These are phyloP conservation scores for Eucalyptus tenuipes DNA, from an alignment of 345 rosid genomes.

Conservation along the genomic window DNA sequence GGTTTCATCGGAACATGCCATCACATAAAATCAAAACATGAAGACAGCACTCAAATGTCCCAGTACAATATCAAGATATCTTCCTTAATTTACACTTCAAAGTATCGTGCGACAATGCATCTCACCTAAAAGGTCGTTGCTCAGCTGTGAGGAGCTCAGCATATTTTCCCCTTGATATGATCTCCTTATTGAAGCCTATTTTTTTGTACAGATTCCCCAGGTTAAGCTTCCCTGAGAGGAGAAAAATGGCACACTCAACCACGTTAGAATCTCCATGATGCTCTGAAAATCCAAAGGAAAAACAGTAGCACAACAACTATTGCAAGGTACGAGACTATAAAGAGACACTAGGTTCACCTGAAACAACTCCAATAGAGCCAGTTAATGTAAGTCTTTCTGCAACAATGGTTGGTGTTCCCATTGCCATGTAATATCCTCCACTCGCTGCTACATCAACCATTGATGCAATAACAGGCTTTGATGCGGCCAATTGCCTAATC, in stretches of 20 bases:
- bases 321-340: not conserved
- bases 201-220: constrained; percentile 76
- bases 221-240: constrained; percentile 59
- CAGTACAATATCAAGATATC: not conserved
- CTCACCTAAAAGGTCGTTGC: constrained; percentile 78
- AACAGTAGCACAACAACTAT: not conserved
- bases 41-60: no score
- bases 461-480: constrained; percentile 83
- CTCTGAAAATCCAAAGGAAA: not conserved
- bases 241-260: not conserved
- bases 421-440: constrained; percentile 98
- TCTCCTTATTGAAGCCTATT: constrained; percentile 88
- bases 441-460: constrained; percentile 96
- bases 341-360: constrained; percentile 30
- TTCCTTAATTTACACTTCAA: not conserved
- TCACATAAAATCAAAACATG: not conserved
- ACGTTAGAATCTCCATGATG: not conserved
- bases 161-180: constrained; percentile 79
- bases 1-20: not conserved
- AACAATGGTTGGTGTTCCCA: constrained; percentile 68
- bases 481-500: constrained; percentile 67
- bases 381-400: constrained; percentile 82
- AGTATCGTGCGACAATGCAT: not conserved
- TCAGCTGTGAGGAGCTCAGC: constrained; percentile 88
- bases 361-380: constrained; percentile 90